Conservation (phyloP, 495 filamentous ascomycete species). For the Sporormia fimetaria region DNA sequence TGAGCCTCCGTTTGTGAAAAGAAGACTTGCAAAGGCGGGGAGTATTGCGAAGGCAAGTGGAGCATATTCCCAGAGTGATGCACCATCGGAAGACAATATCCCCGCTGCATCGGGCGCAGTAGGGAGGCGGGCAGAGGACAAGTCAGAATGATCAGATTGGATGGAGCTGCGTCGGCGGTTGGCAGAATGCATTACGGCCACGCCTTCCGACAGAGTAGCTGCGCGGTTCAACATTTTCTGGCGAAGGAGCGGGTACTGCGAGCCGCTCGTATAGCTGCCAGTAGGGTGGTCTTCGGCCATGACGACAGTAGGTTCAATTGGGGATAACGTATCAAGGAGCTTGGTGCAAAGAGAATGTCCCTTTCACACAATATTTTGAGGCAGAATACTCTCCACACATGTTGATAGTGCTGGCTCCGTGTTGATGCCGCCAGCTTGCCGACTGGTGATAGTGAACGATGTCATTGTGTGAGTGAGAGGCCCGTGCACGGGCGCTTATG, state of each 20-base stretch:
- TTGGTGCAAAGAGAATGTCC: too few relatives aligned
- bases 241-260: constrained; percentile 17
- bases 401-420: too few relatives aligned
- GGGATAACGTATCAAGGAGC: not conserved
- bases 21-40: constrained; percentile 70
- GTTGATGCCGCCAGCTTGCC: too few relatives aligned
- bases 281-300: constrained; percentile 8
- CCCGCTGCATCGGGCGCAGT: constrained; percentile 42
- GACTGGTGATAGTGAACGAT: too few relatives aligned
- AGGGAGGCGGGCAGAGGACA: constrained; percentile 60
- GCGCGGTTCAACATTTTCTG: constrained; percentile 24
- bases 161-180: constrained; percentile 56
- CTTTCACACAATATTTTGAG: too few relatives aligned
- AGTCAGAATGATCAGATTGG: constrained; percentile 62
- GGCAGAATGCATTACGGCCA: constrained; percentile 9
- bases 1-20: constrained; percentile 73
- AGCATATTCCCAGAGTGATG: constrained; percentile 60
- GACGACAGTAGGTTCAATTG: not conserved
- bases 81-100: constrained; percentile 38
- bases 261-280: constrained; percentile 5
- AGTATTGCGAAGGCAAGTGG: constrained; percentile 74
- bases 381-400: too few relatives aligned
- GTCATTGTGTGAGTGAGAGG: too few relatives aligned
- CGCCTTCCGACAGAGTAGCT: constrained; percentile 21
- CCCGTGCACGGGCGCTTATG: too few relatives aligned